phyloP scores from a whole-genome alignment of 768 basidiomycete species.

The Pilatotrama ljubarskyi region DNA sequence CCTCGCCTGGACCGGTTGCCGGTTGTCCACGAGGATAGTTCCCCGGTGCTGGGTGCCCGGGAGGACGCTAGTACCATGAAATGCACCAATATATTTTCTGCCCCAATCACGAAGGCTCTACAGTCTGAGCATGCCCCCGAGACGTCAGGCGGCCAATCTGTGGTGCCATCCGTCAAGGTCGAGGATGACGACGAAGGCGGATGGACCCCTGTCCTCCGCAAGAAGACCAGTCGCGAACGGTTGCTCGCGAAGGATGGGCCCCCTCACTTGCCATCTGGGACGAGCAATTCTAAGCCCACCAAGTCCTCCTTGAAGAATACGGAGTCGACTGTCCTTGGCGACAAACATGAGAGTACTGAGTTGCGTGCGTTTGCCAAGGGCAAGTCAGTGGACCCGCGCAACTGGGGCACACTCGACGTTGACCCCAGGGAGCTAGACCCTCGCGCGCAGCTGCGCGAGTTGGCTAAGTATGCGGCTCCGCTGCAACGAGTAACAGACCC shows the following conservation, averaged over 20 bases:
- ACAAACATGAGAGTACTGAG: constrained; percentile 1
- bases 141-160: no score
- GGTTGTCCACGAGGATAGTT: background rate
- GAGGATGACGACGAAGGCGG: background rate
- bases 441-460: constrained; percentile 8
- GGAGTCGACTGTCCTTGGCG: constrained; percentile 6
- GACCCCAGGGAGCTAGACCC: constrained; percentile 14
- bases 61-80: background rate
- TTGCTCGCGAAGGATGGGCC: no score
- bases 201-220: background rate
- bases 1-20: background rate
- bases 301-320: background rate
- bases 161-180: background rate
- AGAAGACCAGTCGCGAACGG: no score
- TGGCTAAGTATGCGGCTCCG: background rate
- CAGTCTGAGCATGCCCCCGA: no score
- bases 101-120: no score
- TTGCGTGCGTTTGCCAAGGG: constrained; percentile 1
- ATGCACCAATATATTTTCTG: no score
- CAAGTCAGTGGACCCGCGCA: constrained; percentile 21
- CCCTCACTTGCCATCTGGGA: no score
- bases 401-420: constrained; percentile 19
- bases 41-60: background rate
- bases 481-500: no score
- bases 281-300: background rate